Evolutionary conservation across 352 stramenopile species (phyloP).

Genomic region (Ophiocytium majus): DNA sequence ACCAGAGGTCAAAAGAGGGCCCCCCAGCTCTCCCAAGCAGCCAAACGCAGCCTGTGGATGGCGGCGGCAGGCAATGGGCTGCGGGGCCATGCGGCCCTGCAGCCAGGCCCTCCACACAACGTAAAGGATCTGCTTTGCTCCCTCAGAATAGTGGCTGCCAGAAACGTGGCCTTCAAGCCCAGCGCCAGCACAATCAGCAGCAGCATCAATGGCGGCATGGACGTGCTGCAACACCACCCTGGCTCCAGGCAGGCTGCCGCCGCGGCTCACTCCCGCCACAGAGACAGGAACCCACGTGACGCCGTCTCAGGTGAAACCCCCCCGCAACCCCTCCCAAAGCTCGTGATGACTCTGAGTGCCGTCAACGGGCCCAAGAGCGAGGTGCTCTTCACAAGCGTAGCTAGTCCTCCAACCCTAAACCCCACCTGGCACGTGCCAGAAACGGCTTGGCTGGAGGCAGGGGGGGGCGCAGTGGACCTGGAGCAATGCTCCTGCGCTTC

Average conservation of each 20-base stretch:
- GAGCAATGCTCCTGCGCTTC: not conserved
- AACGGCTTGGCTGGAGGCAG: conserved; percentile 39
- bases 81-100: not conserved
- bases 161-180: conserved; percentile 17
- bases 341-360: not conserved
- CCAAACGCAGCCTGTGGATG: no score
- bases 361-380: not conserved
- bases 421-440: conserved; percentile 47
- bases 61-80: not conserved
- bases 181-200: not conserved
- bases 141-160: not conserved
- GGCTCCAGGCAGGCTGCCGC: no score
- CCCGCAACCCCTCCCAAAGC: not conserved
- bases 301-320: not conserved
- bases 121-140: not conserved
- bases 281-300: not conserved
- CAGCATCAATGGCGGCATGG: no score
- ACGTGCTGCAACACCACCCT: no score
- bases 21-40: no score
- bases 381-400: not conserved
- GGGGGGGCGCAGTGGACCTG: not conserved
- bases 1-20: no score
- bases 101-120: conserved; percentile 13
- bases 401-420: conserved; percentile 32
- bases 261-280: no score